Percentiles rank a stretch among this genome's conserved stretches.
Conservation (phyloP, 805 yeast genomes). For the Saccharomyces jurei region DNA sequence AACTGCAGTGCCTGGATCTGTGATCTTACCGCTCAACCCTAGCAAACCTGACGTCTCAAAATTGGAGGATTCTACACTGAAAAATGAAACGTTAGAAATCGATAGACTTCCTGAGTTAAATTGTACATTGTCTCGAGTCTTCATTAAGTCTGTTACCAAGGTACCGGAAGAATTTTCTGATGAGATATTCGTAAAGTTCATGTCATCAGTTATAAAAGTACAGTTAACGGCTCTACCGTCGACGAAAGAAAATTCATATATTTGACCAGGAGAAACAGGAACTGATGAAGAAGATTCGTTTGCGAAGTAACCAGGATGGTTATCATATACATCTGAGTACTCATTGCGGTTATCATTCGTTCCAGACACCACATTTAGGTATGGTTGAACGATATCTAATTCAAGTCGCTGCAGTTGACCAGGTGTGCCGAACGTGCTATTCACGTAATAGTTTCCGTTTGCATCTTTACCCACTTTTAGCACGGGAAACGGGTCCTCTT, state of each 20-base stretch:
- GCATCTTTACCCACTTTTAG: slow-evolving; percentile 20
- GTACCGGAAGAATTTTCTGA: neutral
- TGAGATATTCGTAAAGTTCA: slow-evolving; percentile 11
- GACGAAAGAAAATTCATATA: slow-evolving; percentile 16
- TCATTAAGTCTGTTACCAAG: neutral
- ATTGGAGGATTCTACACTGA: slow-evolving; percentile 32
- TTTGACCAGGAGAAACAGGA: slow-evolving; percentile 3
- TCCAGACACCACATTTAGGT: slow-evolving; percentile 29
- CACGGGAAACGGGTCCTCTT: slow-evolving; percentile 11
- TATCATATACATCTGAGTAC: slow-evolving; percentile 4
- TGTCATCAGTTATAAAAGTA: slow-evolving; percentile 17
- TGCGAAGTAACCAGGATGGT: slow-evolving; percentile 9
- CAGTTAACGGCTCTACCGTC: slow-evolving; percentile 21
- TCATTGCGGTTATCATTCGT: slow-evolving; percentile 7
- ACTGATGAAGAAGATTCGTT: slow-evolving; percentile 15
- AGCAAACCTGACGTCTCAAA: slow-evolving; percentile 35
- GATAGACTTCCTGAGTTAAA: slow-evolving; percentile 2
- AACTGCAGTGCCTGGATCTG: slow-evolving; percentile 9
- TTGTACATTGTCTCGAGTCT: neutral
- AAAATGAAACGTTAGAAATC: slow-evolving; percentile 29
- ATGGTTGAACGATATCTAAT: slow-evolving; percentile 35
- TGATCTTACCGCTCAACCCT: slow-evolving; percentile 35
- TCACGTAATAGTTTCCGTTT: slow-evolving; percentile 25
- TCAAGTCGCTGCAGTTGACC: slow-evolving; percentile 25
- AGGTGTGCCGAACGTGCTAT: slow-evolving; percentile 29